Base-by-base conservation (phyloP, 176 grass and related monocot species). In the Echinochloa phyllopogon region DNA sequence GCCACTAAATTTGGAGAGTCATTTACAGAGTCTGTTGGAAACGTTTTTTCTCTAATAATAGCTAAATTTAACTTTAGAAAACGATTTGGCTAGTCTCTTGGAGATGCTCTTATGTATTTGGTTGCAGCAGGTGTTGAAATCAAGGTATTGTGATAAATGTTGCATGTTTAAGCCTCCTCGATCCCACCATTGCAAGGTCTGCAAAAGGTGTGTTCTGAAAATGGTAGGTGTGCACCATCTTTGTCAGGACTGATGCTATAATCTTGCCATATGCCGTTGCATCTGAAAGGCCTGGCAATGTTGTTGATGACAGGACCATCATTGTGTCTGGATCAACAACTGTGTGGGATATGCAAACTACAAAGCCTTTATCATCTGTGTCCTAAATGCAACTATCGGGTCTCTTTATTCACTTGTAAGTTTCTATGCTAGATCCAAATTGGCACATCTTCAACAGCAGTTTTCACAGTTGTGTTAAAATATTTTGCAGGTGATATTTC, bases 291-390 rank as follows among this genome's bases (percentile, higher is more conserved):
- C 27, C 37, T 39, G 8, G n/a, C 55, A 5, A 90, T 38, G 8
- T 40, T 83, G 42, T 68, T 2, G n/a, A 77, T 89, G 65, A 62
- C 83, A 99, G 96, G 96, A 99, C 87, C 96, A 99, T 90, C 96
- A 99, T 68, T 99, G 96, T 86, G 80, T 92, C 7, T 99, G 96
- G 93, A 94, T 99, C 76, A 92, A 92, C 83, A 99, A 99, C 80
- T 99, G 96, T 40, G 93, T 99, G 63, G 96, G 96, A 56, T 99
- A 99, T 69, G 69, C 89, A 17, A 99, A 99, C 61, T 99, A 96
- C 87, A 99, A 99, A 72, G 24, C 91, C 7, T 99, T 92, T 77
- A 85, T 99, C 70, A 86, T 99, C 40, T 99, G 89, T 53, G 83
- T 96, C 51, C 89, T 99, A 24, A 83, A 96, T 92, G 96, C 91